Evolutionary conservation across 257 asterid species (phyloP).

Genomic region (Rehmannia glutinosa): DNA sequence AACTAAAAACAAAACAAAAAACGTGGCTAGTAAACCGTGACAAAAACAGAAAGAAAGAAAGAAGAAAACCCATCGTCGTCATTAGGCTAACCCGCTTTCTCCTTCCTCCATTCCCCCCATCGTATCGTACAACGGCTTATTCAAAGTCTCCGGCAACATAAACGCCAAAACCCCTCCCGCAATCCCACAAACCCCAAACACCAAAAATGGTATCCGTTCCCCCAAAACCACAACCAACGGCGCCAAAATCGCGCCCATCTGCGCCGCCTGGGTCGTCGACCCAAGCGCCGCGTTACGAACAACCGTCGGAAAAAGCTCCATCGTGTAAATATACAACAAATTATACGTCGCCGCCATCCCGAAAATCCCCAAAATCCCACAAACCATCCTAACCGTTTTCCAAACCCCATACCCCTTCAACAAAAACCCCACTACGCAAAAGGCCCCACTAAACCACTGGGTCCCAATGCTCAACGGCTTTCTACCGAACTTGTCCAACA

Average conservation of each 20-base stretch:
- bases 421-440: slow-evolving; percentile 53
- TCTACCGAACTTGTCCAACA: slow-evolving; percentile 56
- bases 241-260: slow-evolving; percentile 78
- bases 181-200: slow-evolving; percentile 66
- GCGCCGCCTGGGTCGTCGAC: slow-evolving; percentile 80
- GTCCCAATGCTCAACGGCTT: slow-evolving; percentile 78
- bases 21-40: no score
- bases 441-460: slow-evolving; percentile 64
- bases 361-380: slow-evolving; percentile 67
- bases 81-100: no score
- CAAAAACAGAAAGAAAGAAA: no score
- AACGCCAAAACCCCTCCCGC: slow-evolving; percentile 63
- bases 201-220: slow-evolving; percentile 53
- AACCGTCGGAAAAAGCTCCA: slow-evolving; percentile 82
- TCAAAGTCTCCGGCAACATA: slow-evolving; percentile 73
- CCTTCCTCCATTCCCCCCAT: slow-evolving; percentile 77
- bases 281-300: slow-evolving; percentile 90
- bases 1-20: no score
- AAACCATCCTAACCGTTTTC: slow-evolving; percentile 42
- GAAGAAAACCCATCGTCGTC: no score
- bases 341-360: slow-evolving; percentile 96
- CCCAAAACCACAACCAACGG: slow-evolving; percentile 78
- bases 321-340: slow-evolving; percentile 61
- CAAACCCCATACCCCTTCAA: slow-evolving; percentile 28
- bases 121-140: slow-evolving; percentile 71